phyloP scores from a whole-genome alignment of 768 basidiomycete genomes.

The Ramaria sp. region DNA sequence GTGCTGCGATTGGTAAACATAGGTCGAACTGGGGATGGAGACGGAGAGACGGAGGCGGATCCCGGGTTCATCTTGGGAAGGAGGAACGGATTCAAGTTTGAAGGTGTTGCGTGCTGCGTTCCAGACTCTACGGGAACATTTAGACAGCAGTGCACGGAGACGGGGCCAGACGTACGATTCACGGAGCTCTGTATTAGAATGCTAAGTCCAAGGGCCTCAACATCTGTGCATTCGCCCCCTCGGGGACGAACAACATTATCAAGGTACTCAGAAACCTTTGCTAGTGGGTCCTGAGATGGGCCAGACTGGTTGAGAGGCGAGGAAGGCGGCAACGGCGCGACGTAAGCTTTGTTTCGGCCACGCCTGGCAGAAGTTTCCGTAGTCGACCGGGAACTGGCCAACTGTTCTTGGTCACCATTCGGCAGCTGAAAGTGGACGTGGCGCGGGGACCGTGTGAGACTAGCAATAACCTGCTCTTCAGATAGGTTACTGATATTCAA shows the following conservation, averaged over 20 bases:
- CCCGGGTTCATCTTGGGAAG: background rate
- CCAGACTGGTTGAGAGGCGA: background rate
- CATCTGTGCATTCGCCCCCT: conserved; percentile 3
- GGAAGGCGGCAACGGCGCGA: conserved; percentile 4
- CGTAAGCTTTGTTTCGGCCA: background rate
- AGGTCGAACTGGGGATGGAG: background rate
- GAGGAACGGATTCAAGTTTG: background rate
- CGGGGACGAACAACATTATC: conserved; percentile 5
- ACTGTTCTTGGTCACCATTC: background rate
- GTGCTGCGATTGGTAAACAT: conserved; percentile 7
- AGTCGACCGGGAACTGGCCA: background rate
- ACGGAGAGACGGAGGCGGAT: background rate
- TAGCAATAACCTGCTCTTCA: conserved; percentile 3
- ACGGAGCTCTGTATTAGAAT: conserved; percentile 6
- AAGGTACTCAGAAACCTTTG: background rate
- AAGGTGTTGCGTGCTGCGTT: background rate
- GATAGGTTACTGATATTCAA: conserved; percentile 4
- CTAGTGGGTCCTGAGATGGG: background rate
- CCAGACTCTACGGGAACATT: background rate
- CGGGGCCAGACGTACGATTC: background rate
- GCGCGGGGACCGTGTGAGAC: background rate
- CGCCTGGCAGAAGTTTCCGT: background rate
- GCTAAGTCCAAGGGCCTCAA: conserved; percentile 7
- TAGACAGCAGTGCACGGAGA: background rate
- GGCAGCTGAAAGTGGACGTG: conserved; percentile 7